Base-by-base conservation (phyloP, 305 asterid genomes). In the Ilex paraguariensis region DNA sequence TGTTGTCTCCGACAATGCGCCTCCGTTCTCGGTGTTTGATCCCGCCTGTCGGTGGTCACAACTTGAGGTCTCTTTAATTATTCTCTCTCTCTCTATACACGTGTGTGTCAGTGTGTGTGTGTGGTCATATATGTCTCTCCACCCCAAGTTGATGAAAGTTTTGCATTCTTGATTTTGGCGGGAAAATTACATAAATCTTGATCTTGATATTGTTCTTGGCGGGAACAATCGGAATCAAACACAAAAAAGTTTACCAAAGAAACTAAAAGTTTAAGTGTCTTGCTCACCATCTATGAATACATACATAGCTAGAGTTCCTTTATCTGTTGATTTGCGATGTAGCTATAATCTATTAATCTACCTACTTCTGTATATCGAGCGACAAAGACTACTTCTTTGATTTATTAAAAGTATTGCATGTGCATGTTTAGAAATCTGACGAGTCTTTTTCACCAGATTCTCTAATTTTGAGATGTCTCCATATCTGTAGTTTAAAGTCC, bases 1-100 rank as follows among this genome's bases (percentile, higher is more conserved):
- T 28, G 94, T 91, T 31, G 79, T 88, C 57, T 56, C 81, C 39
- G 83, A 84, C 21, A 66, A 70, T 45, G 90, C 96, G 52, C 90
- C 95, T 76, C 69, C 82, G 0, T 14, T 81, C 33, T 51, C 77
- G 52, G 51, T 32, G 74, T 77, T 75, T 60, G 82, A 84, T 30
- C 88, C 82, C 64, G 68, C 61, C 48, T 15, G 75, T 40, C 85
- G 78, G 59, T 84, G 90, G 95, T 14, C 82, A 53, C 88, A 79
- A 39, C 69, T 55, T 55, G 87, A 90, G 92, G 97, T 87, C 39
- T 36, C 42, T 36, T 36, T 8, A 36, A 4, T 4, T 36, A 36
- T 1, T 8, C 42, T 36, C 42, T 36, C 42, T 57, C 50, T 59
- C 44, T 14, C 50, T 28, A 36, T 46, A 48, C 6, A 44, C 49